Evolutionary conservation across 2,329 filamentous ascomycete genomes (phyloP).

Genomic region (Botrytis elliptica): DNA sequence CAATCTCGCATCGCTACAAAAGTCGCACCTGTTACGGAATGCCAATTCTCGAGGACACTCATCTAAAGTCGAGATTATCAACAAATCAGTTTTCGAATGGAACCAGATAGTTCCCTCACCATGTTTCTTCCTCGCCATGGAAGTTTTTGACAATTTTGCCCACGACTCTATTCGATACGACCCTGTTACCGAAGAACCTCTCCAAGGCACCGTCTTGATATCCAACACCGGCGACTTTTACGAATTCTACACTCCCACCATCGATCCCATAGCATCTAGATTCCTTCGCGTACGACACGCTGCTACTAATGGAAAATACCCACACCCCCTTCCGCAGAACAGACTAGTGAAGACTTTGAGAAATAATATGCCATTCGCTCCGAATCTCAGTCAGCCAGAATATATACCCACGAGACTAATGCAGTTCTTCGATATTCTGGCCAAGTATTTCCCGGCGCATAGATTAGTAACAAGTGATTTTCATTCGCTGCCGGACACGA

Average conservation of each 20-base stretch:
- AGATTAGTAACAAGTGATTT: slow-evolving; percentile 89
- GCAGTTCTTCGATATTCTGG: slow-evolving; percentile 93
- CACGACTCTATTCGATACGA: slow-evolving; percentile 95
- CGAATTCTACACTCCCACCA: slow-evolving; percentile 80
- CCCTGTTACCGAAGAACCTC: slow-evolving; percentile 71
- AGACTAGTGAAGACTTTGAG: slow-evolving; percentile 61
- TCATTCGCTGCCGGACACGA: slow-evolving; percentile 76
- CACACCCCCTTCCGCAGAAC: slow-evolving; percentile 55
- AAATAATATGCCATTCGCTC: slow-evolving; percentile 64
- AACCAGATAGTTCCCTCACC: slow-evolving; percentile 80
- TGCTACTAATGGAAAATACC: slow-evolving; percentile 64
- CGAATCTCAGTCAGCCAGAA: slow-evolving; percentile 79
- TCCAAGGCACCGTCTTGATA: slow-evolving; percentile 87
- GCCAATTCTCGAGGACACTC: slow-evolving; percentile 72
- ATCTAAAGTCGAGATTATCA: slow-evolving; percentile 90
- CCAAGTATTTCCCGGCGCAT: slow-evolving; percentile 85
- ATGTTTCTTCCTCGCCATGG: slow-evolving; percentile 96
- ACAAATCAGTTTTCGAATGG: slow-evolving; percentile 95
- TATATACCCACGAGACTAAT: slow-evolving; percentile 93
- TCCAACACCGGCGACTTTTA: slow-evolving; percentile 85
- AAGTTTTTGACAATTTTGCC: slow-evolving; percentile 98
- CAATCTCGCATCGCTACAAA: slow-evolving; percentile 75
- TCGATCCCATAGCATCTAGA: slow-evolving; percentile 80
- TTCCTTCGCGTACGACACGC: slow-evolving; percentile 83
- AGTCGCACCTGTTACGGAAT: slow-evolving; percentile 63